Conservation (phyloP, 306 rosid species). For the Medicago lupulina region DNA sequence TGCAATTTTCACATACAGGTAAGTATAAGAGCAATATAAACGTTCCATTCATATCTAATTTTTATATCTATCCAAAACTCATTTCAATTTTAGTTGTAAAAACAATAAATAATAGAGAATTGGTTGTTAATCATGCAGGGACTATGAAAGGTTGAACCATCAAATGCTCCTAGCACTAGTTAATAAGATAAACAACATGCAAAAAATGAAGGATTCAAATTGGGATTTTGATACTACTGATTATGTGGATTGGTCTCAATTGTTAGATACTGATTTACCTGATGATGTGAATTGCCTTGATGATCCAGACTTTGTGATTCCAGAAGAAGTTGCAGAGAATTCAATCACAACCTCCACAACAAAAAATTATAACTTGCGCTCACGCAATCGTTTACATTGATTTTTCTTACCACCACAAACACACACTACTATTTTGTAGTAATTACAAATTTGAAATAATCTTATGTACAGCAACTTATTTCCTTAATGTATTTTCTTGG, state of each 20-base stretch:
- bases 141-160: slow-evolving; percentile 74
- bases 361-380: slow-evolving; percentile 65
- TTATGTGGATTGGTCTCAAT: slow-evolving; percentile 60
- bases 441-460: slow-evolving; percentile 1
- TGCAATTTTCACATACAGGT: slow-evolving; percentile 80
- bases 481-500: slow-evolving; percentile 1
- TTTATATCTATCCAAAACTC: background rate
- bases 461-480: background rate
- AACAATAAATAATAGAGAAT: background rate
- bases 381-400: slow-evolving; percentile 40
- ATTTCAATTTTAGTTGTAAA: too few relatives aligned
- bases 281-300: slow-evolving; percentile 65
- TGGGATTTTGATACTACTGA: slow-evolving; percentile 50
- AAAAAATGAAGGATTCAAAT: slow-evolving; percentile 41
- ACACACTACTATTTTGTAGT: slow-evolving; percentile 15
- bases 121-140: slow-evolving; percentile 51
- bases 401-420: background rate
- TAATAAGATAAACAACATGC: slow-evolving; percentile 50
- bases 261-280: slow-evolving; percentile 67
- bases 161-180: slow-evolving; percentile 54
- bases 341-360: slow-evolving; percentile 47
- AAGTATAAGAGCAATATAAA: background rate
- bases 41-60: background rate
- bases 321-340: slow-evolving; percentile 64
- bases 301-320: slow-evolving; percentile 72